These are phyloP conservation scores for Collybia sp. DNA, from an alignment of 768 basidiomycete species.

Conservation along the genomic window DNA sequence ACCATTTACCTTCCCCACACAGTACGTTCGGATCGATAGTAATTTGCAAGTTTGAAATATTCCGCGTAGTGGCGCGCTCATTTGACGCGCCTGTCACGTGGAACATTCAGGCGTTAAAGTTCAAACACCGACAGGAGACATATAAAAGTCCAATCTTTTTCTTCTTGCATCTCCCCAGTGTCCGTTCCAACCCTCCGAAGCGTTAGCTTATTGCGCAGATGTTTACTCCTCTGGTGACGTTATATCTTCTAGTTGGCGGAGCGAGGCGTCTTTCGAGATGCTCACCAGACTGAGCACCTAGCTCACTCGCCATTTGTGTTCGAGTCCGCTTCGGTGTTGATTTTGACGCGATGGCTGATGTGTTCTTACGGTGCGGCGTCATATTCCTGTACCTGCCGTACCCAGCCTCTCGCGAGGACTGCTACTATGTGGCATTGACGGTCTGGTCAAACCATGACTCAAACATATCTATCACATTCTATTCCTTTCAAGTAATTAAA, in stretches of 20 bases:
- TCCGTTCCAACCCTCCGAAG: constrained; percentile 66
- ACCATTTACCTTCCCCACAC: no score
- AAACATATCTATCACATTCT: constrained; percentile 50
- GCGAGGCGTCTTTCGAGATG: constrained; percentile 52
- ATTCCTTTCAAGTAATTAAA: no score
- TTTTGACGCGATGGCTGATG: constrained; percentile 40
- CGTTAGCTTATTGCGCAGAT: constrained; percentile 43
- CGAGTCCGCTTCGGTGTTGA: constrained; percentile 56
- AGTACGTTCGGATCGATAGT: no score
- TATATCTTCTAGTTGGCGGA: constrained; percentile 69
- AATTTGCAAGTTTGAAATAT: not conserved
- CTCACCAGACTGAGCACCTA: constrained; percentile 33
- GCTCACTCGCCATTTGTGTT: constrained; percentile 21
- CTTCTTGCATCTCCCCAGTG: constrained; percentile 41
- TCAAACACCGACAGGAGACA: constrained; percentile 23
- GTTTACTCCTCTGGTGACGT: constrained; percentile 59
- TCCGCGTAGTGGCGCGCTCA: not conserved
- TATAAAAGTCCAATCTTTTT: constrained; percentile 20
- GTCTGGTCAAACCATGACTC: constrained; percentile 81
- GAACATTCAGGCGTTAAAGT: not conserved
- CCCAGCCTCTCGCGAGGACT: constrained; percentile 29
- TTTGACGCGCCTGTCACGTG: constrained; percentile 10
- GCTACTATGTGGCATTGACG: constrained; percentile 81
- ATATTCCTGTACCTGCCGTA: constrained; percentile 85
- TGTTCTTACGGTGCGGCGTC: constrained; percentile 45